phyloP scores from a whole-genome alignment of 2,329 filamentous ascomycete genomes.

The Pseudocercospora fijiensis region DNA sequence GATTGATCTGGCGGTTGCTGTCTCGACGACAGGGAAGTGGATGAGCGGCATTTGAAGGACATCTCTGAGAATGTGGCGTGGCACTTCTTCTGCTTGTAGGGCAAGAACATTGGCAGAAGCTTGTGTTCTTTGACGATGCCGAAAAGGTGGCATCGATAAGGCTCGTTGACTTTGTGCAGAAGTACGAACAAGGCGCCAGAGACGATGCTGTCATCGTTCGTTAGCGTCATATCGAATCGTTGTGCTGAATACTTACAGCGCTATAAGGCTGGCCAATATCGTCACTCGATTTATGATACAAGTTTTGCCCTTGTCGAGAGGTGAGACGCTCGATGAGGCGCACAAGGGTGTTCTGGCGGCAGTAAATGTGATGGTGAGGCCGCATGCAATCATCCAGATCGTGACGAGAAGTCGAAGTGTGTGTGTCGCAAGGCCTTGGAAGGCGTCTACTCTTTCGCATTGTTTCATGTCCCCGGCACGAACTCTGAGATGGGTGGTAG shows the following conservation, averaged over 20 bases:
- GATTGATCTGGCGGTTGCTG: constrained; percentile 14
- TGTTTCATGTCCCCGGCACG: constrained; percentile 19
- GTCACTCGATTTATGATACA: constrained; percentile 33
- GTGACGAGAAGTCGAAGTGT: constrained; percentile 25
- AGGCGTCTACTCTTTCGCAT: constrained; percentile 20
- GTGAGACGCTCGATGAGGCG: not conserved
- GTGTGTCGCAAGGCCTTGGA: constrained; percentile 23
- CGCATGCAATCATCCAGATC: constrained; percentile 30
- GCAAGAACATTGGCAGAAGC: constrained; percentile 26
- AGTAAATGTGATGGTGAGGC: constrained; percentile 31
- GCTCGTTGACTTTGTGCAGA: constrained; percentile 27
- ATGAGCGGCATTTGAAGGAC: constrained; percentile 37
- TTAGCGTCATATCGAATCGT: constrained; percentile 8
- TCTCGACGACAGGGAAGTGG: constrained; percentile 27
- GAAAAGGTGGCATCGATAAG: constrained; percentile 30
- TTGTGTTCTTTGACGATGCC: constrained; percentile 25
- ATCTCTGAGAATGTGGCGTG: constrained; percentile 30
- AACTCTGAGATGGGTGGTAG: constrained; percentile 20
- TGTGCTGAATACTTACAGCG: constrained; percentile 25
- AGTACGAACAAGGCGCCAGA: constrained; percentile 30
- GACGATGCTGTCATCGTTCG: constrained; percentile 21
- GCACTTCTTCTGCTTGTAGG: constrained; percentile 22
- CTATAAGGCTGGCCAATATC: constrained; percentile 28
- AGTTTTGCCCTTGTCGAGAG: constrained; percentile 24
- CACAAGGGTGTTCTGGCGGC: constrained; percentile 27